Conservation (phyloP, 2,329 filamentous ascomycete species). For the Aspergillus aculeatinus region DNA sequence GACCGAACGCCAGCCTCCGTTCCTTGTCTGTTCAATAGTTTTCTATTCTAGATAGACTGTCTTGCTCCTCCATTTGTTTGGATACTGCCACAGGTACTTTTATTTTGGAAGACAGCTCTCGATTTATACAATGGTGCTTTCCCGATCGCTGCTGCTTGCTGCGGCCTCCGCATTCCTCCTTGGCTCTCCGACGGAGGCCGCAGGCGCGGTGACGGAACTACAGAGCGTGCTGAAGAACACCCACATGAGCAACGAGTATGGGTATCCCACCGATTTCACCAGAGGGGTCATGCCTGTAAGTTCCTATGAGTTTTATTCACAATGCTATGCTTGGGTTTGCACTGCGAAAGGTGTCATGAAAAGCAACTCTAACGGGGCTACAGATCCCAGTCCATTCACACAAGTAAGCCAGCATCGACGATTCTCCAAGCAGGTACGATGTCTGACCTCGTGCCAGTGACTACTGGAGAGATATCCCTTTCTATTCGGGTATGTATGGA, state of each 20-base stretch:
- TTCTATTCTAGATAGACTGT: background rate
- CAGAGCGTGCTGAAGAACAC: constrained; percentile 59
- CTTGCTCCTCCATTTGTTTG: too few relatives aligned
- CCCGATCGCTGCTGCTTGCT: constrained; percentile 19
- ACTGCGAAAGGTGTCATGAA: background rate
- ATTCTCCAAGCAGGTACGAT: background rate
- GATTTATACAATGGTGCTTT: constrained; percentile 9
- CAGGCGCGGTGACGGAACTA: constrained; percentile 45
- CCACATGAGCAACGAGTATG: constrained; percentile 53
- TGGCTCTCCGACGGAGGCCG: constrained; percentile 23
- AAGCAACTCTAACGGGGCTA: background rate
- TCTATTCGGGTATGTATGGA: constrained; percentile 40
- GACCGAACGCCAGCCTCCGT: background rate
- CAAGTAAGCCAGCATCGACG: constrained; percentile 30
- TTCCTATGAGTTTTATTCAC: constrained; percentile 3
- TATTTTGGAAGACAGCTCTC: background rate
- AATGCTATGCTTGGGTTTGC: background rate
- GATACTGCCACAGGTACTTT: too few relatives aligned
- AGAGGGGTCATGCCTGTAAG: constrained; percentile 58
- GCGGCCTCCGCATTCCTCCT: constrained; percentile 25
- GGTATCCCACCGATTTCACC: constrained; percentile 62
- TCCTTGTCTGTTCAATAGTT: too few relatives aligned
- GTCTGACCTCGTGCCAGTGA: constrained; percentile 48
- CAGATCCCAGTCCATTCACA: constrained; percentile 45
- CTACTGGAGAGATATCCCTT: constrained; percentile 52